Percentiles rank a stretch among this genome's conserved stretches.
These are phyloP conservation scores for Saccharomycopsis fibuligera DNA, from an alignment of 805 yeast genomes.

Conservation along the genomic window DNA sequence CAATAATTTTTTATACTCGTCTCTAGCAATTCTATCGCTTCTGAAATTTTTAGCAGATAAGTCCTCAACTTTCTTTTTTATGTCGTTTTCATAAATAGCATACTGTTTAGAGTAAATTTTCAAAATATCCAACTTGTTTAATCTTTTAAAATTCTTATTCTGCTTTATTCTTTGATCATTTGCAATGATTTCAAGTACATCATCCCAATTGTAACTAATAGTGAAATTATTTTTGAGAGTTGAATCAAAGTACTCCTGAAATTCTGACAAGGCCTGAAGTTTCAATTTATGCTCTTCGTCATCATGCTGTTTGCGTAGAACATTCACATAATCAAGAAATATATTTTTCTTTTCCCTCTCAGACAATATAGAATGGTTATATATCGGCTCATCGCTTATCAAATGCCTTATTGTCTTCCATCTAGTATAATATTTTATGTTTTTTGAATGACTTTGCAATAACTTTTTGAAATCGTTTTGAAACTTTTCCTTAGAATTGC, in stretches of 20 bases:
- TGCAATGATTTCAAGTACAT: slow-evolving; percentile 31
- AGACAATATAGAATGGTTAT: slow-evolving; percentile 50
- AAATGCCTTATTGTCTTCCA: slow-evolving; percentile 55
- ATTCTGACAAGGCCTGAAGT: slow-evolving; percentile 45
- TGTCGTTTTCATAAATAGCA: slow-evolving; percentile 24
- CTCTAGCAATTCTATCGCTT: slow-evolving; percentile 61
- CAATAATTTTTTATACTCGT: slow-evolving; percentile 46
- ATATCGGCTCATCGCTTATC: slow-evolving; percentile 60
- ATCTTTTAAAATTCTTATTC: slow-evolving; percentile 45
- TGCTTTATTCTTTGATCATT: slow-evolving; percentile 50
- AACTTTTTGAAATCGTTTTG: slow-evolving; percentile 46
- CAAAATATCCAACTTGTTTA: slow-evolving; percentile 57
- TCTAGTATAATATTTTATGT: slow-evolving; percentile 47
- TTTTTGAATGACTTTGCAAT: slow-evolving; percentile 35
- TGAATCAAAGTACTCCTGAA: slow-evolving; percentile 43
- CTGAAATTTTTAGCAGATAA: slow-evolving; percentile 40
- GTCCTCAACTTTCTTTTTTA: slow-evolving; percentile 23
- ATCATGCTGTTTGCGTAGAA: slow-evolving; percentile 31
- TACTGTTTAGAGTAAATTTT: slow-evolving; percentile 40
- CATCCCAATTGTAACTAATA: slow-evolving; percentile 34
- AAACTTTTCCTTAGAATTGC: slow-evolving; percentile 48
- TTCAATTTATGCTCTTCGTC: slow-evolving; percentile 27
- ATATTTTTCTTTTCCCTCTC: slow-evolving; percentile 51
- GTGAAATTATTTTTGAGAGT: slow-evolving; percentile 21
- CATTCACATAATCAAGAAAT: slow-evolving; percentile 43